Base-by-base conservation (phyloP, 2,329 filamentous ascomycete species). In the Cordyceps tenuipes region DNA sequence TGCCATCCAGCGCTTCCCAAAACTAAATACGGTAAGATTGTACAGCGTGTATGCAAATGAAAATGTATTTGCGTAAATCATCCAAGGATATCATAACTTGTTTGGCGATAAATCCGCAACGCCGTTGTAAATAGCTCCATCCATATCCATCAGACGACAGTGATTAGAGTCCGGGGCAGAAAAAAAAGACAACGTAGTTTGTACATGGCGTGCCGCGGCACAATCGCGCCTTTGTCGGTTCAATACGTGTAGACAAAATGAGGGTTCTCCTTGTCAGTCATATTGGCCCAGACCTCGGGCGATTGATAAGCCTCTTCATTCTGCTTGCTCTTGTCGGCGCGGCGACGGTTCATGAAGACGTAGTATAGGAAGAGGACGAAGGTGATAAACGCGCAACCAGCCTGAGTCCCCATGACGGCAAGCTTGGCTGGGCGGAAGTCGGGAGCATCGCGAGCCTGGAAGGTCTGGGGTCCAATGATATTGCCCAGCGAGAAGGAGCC, bases 221-320 rank as follows among this genome's bases (percentile, higher is more conserved):
- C 17, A 19, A 19, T 5, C 19, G 34, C 7, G 13, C 15, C 5
- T 26, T 12, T 13, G 9, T 19, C 43, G 19, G n/a, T 53, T 61
- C 69, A 77, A 50, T 77, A 77, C 1, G 72, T 72, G 65, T 85
- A 85, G 53, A 80, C 75, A 67, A 85, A 85, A 21, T 74, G 76
- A 65, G 75, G 77, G 65, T 86, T 85, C 70, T 85, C 77, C 66
- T 69, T 76, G 62, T 85, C 83, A 7, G 82, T 85, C 72, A 81
- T 68, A 26, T 77, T 75, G 43, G 71, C 71, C 77, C 74, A 84
- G 5, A 72, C 71, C 61, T 78, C 73, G 2, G 71, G 74, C 9
- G 69, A 68, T 71, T 76, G 67, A 63, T 71, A 76, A 1, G 67
- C 66, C 17, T 76, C 76, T 64, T 80, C 75, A 19, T 66, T 69